A percentile compares a stretch with the other conserved stretches of the same genome.
Evolutionary conservation across 2,329 filamentous ascomycete species (phyloP).

Genomic region (Talaromyces sp.): DNA sequence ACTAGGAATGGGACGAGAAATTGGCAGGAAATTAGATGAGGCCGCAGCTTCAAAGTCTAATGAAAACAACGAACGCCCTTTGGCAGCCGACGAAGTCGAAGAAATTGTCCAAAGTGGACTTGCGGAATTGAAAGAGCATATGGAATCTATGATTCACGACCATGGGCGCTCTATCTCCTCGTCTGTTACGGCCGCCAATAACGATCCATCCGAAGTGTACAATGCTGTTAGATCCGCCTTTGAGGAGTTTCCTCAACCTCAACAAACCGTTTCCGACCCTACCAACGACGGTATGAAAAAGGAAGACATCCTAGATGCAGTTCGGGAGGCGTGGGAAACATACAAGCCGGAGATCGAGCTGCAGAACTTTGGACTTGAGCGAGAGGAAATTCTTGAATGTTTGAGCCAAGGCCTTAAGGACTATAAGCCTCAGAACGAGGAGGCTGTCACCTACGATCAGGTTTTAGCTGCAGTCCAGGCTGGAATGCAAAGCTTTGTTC

Average conservation of each 20-base stretch:
- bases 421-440: constrained; percentile 51
- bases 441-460: constrained; percentile 70
- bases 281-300: constrained; percentile 52
- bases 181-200: constrained; percentile 54
- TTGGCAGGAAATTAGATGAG: constrained; percentile 70
- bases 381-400: constrained; percentile 82
- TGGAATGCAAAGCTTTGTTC: constrained; percentile 72
- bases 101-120: constrained; percentile 75
- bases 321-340: constrained; percentile 85
- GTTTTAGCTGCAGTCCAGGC: constrained; percentile 81
- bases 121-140: constrained; percentile 73
- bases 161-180: constrained; percentile 63
- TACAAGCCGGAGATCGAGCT: constrained; percentile 92
- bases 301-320: constrained; percentile 79
- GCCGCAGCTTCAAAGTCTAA: constrained; percentile 44
- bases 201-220: constrained; percentile 78
- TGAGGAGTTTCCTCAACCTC: constrained; percentile 52
- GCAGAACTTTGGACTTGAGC: constrained; percentile 82
- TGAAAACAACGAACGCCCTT: constrained; percentile 41
- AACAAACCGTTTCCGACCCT: constrained; percentile 46
- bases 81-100: constrained; percentile 64
- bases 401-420: constrained; percentile 79
- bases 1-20: constrained; percentile 86
- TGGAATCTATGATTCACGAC: constrained; percentile 73
- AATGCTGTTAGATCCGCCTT: constrained; percentile 73